These are phyloP conservation scores for Mycena polygramma DNA, from an alignment of 768 basidiomycete species.

Conservation along the genomic window DNA sequence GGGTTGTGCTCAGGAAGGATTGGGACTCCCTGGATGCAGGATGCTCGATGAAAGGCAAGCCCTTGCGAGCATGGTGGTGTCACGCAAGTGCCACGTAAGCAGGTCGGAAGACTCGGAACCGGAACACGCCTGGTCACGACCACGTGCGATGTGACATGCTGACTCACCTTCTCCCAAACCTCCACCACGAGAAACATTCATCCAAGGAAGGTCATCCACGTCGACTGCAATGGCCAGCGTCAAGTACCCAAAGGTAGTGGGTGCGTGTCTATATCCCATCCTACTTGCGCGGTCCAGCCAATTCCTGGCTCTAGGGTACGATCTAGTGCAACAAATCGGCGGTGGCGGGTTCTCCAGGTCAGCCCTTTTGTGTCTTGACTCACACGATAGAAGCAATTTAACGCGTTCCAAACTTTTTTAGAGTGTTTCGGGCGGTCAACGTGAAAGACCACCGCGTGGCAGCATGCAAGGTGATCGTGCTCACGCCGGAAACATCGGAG, in stretches of 20 bases:
- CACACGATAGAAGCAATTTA: neutral
- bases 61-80: no score
- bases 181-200: no score
- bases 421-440: constrained; percentile 89
- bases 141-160: no score
- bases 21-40: no score
- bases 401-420: constrained; percentile 51
- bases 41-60: no score
- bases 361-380: constrained; percentile 44
- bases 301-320: constrained; percentile 63
- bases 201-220: no score
- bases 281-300: neutral
- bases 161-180: no score
- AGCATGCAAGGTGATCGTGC: constrained; percentile 86
- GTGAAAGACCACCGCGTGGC: constrained; percentile 74
- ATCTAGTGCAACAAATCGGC: constrained; percentile 82
- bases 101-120: no score
- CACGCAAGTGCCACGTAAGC: no score
- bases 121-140: no score
- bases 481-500: constrained; percentile 74
- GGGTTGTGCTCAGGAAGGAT: no score
- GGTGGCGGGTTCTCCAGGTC: constrained; percentile 92
- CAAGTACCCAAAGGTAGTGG: constrained; percentile 58
- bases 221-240: constrained; percentile 39
- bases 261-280: constrained; percentile 41